These are phyloP conservation scores for Cordyceps cicadae DNA, from an alignment of 2,329 filamentous ascomycete species.

Conservation along the genomic window DNA sequence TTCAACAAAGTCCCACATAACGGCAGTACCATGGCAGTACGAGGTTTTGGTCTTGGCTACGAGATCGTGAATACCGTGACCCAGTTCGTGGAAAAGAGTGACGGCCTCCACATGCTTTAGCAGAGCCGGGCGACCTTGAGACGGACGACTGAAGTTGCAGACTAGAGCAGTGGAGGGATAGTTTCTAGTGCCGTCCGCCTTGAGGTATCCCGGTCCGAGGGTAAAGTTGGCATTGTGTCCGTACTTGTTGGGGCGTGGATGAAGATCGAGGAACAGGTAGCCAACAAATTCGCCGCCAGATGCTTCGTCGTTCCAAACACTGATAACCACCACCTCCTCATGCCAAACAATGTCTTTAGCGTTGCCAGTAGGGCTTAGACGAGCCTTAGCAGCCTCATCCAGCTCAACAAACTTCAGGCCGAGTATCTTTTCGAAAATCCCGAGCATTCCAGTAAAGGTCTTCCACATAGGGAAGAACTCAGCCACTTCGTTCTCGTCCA, in stretches of 20 bases:
- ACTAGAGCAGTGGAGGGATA: slow-evolving; percentile 75
- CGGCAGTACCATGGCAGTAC: slow-evolving; percentile 60
- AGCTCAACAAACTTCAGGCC: slow-evolving; percentile 72
- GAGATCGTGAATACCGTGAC: slow-evolving; percentile 63
- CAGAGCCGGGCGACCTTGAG: slow-evolving; percentile 64
- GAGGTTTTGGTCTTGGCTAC: slow-evolving; percentile 54
- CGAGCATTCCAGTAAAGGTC: slow-evolving; percentile 69
- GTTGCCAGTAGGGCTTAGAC: slow-evolving; percentile 58
- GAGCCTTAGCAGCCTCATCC: slow-evolving; percentile 54
- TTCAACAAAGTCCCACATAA: slow-evolving; percentile 62
- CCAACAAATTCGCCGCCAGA: slow-evolving; percentile 68
- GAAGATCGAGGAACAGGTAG: slow-evolving; percentile 75
- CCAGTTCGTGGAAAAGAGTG: slow-evolving; percentile 72
- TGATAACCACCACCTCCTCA: slow-evolving; percentile 73
- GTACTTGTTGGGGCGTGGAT: slow-evolving; percentile 75
- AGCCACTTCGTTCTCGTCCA: slow-evolving; percentile 71
- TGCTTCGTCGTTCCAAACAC: slow-evolving; percentile 69
- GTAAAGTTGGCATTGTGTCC: slow-evolving; percentile 81
- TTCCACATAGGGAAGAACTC: slow-evolving; percentile 75
- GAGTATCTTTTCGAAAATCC: slow-evolving; percentile 76
- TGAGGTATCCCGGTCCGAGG: slow-evolving; percentile 62
- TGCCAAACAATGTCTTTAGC: slow-evolving; percentile 72
- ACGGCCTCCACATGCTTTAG: slow-evolving; percentile 79
- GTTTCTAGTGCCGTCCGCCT: slow-evolving; percentile 58
- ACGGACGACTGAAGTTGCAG: slow-evolving; percentile 80